Base-by-base conservation (phyloP, 805 yeast species). In the Zygotorulaspora danielsina region DNA sequence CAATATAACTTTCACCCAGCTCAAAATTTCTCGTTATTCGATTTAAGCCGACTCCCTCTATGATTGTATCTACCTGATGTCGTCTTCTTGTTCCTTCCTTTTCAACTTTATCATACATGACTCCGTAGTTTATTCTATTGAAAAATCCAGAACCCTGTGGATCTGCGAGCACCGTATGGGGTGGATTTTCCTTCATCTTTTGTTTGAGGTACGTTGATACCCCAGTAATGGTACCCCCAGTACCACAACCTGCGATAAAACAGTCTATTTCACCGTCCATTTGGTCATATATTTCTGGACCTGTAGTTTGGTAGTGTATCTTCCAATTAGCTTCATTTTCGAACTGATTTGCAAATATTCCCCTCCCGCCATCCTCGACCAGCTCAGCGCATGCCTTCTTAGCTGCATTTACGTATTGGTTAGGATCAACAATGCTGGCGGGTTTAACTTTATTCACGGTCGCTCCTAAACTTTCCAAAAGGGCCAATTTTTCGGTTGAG, bases 211-310 rank as follows among this genome's bases (percentile, higher is more conserved):
- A 93, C 44, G 72, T 72, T 3, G 95, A 76, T 19, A 88, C 88
- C 40, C 98, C 98, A n/a, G 95, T 71, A 32, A 90, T 86, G 2
- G 98, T 93, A 41, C 98, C 98, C 36, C 93, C 98, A 0, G 98
- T 90, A 8, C 98, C 98, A 22, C 95, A 84, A 0, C 97, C 97
- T 2, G 90, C 75, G 29, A 93, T 79, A 59, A 90, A 88, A 34
- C 71, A 79, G 57, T 87, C 94, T 6, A 90, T 53, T 1, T 66
- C 47, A 10, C 79, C 79, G 7, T 73, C 66, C 67, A 81, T 71
- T 57, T 93, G 97, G 15, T 62, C 46, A 69, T 74, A 83, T n/a
- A 90, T 85, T 55, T 90, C 98, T 1, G 97, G 97, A 0, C 95
- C 97, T 0, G 98, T 90, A 1, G 88, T 74, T 11, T 61, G 60